A percentile compares a stretch with the other conserved stretches of the same genome.
Conservation (phyloP, 192 early-diverging fungal species). For the Mortierella claussenii region DNA sequence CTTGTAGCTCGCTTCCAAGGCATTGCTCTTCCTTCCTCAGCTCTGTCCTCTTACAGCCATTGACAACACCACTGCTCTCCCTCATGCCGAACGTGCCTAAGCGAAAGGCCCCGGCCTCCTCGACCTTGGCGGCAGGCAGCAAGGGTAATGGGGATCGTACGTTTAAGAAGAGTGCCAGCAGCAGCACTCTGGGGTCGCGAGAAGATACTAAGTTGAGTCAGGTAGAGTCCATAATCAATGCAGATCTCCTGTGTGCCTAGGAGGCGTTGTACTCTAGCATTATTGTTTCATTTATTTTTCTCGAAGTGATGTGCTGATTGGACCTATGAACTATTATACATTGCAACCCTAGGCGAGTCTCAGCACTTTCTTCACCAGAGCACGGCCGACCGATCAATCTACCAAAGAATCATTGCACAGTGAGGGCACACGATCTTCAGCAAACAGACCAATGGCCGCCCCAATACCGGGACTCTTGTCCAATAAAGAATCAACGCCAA, state of each 20-base stretch:
- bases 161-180: conserved; percentile 1
- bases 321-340: neutral
- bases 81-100: conserved; percentile 12
- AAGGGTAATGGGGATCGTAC: neutral
- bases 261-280: neutral
- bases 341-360: conserved; percentile 5
- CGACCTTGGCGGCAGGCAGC: neutral
- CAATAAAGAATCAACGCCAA: neutral
- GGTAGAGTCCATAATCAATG: neutral
- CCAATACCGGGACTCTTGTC: neutral
- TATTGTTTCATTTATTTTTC: too few relatives aligned
- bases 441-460: neutral
- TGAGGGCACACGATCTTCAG: neutral
- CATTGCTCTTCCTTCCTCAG: neutral
- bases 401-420: neutral
- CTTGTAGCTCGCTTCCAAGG: neutral
- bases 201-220: conserved; percentile 9
- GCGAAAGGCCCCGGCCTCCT: conserved; percentile 1
- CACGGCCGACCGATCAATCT: neutral
- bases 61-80: neutral
- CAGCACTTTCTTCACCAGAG: conserved; percentile 19
- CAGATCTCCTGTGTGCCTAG: neutral
- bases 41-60: neutral
- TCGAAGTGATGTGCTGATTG: neutral
- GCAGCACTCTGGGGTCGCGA: neutral